A percentile compares a stretch with the other conserved stretches of the same genome.
These are phyloP conservation scores for Cyclotella kingstonii DNA, from an alignment of 108 stramenopile genomes.

Conservation along the genomic window DNA sequence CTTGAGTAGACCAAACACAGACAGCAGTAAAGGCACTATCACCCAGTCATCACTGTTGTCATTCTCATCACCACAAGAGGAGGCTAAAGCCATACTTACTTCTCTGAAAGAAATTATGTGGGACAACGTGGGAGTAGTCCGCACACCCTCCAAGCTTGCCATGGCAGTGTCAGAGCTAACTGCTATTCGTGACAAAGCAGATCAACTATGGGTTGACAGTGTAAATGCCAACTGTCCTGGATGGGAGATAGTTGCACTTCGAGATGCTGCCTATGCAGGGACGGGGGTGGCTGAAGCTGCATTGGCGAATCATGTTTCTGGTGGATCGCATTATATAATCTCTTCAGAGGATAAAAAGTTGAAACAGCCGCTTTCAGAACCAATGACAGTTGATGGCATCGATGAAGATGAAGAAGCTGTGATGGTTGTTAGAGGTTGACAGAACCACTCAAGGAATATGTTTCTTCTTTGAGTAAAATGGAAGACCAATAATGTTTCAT, in stretches of 20 bases:
- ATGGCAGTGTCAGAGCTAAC: constrained; percentile 60
- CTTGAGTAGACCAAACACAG: neutral
- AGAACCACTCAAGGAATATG: no score
- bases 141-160: constrained; percentile 65
- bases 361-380: neutral
- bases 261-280: constrained; percentile 82
- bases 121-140: constrained; percentile 92
- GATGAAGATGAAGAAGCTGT: constrained; percentile 35
- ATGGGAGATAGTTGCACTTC: constrained; percentile 62
- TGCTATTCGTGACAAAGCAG: constrained; percentile 57
- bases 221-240: constrained; percentile 12
- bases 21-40: no score
- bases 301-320: constrained; percentile 56
- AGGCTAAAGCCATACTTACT: constrained; percentile 53
- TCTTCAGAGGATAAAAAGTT: constrained; percentile 31
- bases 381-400: constrained; percentile 9
- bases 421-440: constrained; percentile 15
- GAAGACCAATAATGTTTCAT: no score
- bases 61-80: no score
- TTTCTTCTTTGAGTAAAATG: no score
- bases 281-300: constrained; percentile 70
- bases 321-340: constrained; percentile 73
- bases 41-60: no score
- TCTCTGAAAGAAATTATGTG: constrained; percentile 80
- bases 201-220: constrained; percentile 45